Percentiles rank a stretch among this genome's conserved stretches.
Evolutionary conservation across 129 eudicot genomes (phyloP).

Genomic region (Pittosporum tobira): DNA sequence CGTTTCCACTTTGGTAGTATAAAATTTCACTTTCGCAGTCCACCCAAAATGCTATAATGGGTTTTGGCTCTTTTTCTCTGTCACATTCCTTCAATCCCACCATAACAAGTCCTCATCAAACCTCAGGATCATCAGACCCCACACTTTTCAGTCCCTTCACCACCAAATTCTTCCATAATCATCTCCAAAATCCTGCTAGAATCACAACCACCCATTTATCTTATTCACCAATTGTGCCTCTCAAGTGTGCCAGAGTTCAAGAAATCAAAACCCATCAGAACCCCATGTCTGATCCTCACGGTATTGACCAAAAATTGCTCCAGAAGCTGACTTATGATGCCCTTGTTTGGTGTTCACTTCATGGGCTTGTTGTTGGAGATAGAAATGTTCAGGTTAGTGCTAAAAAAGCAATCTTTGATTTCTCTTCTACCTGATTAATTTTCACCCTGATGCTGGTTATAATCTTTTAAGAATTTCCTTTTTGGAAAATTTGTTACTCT

Average conservation of each 20-base stretch:
- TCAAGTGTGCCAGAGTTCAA: conserved; percentile 21
- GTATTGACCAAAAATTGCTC: conserved; percentile 38
- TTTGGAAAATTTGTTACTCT: too few species aligned
- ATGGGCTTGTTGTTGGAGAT: conserved; percentile 87
- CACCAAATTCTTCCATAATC: conserved; percentile 2
- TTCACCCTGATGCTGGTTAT: too few species aligned
- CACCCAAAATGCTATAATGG: conserved; percentile 11
- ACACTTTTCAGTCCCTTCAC: conserved; percentile 8
- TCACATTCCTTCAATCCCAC: conserved; percentile 14
- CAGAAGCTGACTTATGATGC: conserved; percentile 67
- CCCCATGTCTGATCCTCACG: conserved; percentile 54
- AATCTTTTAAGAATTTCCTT: too few species aligned
- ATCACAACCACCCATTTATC: conserved; percentile 13
- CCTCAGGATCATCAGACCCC: conserved; percentile 13
- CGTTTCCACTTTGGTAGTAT: too few species aligned
- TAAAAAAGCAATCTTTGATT: background rate
- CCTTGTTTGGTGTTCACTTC: conserved; percentile 82
- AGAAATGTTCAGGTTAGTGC: conserved; percentile 47
- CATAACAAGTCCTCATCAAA: conserved; percentile 16
- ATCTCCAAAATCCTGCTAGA: conserved; percentile 17
- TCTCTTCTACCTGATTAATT: too few species aligned
- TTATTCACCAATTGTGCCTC: conserved; percentile 4
- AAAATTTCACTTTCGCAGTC: background rate
- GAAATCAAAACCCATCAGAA: conserved; percentile 19
- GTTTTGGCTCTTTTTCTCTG: conserved; percentile 14